Conservation (phyloP, 495 filamentous ascomycete species). For the Podospora australis region DNA sequence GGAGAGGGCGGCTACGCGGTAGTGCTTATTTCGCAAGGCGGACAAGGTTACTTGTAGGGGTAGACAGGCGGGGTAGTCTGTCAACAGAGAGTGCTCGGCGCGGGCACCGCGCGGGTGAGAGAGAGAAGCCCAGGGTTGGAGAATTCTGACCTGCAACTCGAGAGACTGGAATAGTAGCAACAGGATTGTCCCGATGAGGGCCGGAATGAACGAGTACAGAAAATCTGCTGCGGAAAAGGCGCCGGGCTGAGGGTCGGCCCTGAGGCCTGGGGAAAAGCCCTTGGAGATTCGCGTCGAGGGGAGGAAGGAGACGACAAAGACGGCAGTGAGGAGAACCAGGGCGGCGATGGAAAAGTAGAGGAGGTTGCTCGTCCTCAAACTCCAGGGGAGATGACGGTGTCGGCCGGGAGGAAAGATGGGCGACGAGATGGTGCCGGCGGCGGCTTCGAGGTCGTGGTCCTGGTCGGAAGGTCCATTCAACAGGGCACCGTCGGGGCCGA, state of each 20-base stretch:
- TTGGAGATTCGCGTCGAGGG: slow-evolving; percentile 50
- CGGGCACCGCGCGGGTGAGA: slow-evolving; percentile 49
- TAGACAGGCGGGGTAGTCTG: slow-evolving; percentile 61
- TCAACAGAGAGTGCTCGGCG: slow-evolving; percentile 62
- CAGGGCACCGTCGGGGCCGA: slow-evolving; percentile 34
- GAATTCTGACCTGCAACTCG: slow-evolving; percentile 65
- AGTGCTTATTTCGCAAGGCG: slow-evolving; percentile 61
- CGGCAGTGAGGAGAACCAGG: slow-evolving; percentile 60
- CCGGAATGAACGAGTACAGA: slow-evolving; percentile 78
- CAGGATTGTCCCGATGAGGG: slow-evolving; percentile 63
- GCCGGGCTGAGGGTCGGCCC: slow-evolving; percentile 49
- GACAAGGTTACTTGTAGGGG: slow-evolving; percentile 57
- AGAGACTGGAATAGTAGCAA: slow-evolving; percentile 74
- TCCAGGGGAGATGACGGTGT: slow-evolving; percentile 72
- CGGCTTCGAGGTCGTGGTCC: slow-evolving; percentile 17
- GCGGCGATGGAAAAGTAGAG: slow-evolving; percentile 56
- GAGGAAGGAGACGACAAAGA: slow-evolving; percentile 73
- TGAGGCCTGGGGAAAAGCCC: slow-evolving; percentile 65
- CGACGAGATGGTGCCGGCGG: slow-evolving; percentile 32
- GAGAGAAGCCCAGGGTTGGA: slow-evolving; percentile 69
- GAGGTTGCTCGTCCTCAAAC: slow-evolving; percentile 57
- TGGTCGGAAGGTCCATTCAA: slow-evolving; percentile 19
- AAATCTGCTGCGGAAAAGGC: slow-evolving; percentile 85
- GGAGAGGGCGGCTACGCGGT: slow-evolving; percentile 62
- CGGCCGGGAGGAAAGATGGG: too few relatives aligned